Percentiles rank a stretch among this genome's conserved stretches.
phyloP scores from a whole-genome alignment of 495 filamentous ascomycete species.

The Hypomontagnella submonticulosa region DNA sequence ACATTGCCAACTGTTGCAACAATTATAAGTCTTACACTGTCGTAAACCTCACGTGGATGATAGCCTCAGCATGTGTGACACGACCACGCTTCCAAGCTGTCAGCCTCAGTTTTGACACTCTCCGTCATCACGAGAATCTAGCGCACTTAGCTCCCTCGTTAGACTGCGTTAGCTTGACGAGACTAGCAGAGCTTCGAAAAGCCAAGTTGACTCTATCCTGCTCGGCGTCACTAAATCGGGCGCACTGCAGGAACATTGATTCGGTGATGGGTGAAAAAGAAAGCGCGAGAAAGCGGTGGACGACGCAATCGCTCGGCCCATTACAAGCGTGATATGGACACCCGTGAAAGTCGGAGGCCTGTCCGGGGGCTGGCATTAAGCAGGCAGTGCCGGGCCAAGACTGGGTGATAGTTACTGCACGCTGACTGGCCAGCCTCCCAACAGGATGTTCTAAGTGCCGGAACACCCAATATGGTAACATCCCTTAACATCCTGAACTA shows the following conservation, averaged over 20 bases:
- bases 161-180: conserved; percentile 26
- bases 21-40: conserved; percentile 13
- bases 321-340: conserved; percentile 28
- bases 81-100: conserved; percentile 7
- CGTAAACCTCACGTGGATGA: conserved; percentile 24
- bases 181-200: conserved; percentile 24
- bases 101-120: conserved; percentile 26
- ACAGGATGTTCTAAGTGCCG: conserved; percentile 22
- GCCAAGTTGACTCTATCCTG: conserved; percentile 21
- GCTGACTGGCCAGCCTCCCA: conserved; percentile 21
- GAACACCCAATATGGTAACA: conserved; percentile 35
- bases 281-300: conserved; percentile 39
- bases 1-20: conserved; percentile 16
- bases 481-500: conserved; percentile 8
- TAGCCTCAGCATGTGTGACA: conserved; percentile 14
- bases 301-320: conserved; percentile 26
- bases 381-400: conserved; percentile 36
- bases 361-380: conserved; percentile 8
- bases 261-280: conserved; percentile 33
- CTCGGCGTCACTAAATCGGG: conserved; percentile 28
- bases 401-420: conserved; percentile 10
- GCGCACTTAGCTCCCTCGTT: conserved; percentile 21
- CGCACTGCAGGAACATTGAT: conserved; percentile 30
- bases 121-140: conserved; percentile 37
- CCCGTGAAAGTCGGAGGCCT: conserved; percentile 28